Conservation (phyloP, 768 basidiomycete species). For the Kwoniella heveanensis region DNA sequence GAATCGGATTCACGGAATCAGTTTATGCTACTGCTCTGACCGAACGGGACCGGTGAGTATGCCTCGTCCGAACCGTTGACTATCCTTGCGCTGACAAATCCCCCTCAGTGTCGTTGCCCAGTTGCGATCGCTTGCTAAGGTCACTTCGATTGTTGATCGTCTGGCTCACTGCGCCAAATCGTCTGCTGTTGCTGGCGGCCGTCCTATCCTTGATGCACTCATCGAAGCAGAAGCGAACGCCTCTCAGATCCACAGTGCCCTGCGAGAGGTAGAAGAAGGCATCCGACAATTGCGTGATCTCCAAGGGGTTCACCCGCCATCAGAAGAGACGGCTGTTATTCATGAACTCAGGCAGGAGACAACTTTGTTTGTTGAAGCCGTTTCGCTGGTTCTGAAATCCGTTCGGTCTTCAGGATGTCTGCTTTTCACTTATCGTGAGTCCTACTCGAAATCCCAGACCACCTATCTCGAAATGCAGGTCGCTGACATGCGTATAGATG, state of each 20-base stretch:
- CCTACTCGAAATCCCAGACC: background rate
- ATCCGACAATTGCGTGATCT: conserved; percentile 37
- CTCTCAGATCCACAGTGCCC: conserved; percentile 20
- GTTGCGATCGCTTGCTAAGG: conserved; percentile 9
- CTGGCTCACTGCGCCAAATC: conserved; percentile 25
- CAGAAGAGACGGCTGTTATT: conserved; percentile 22
- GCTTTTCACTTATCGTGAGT: conserved; percentile 35
- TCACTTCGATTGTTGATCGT: conserved; percentile 17
- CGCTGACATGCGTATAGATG: conserved; percentile 13
- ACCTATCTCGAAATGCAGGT: background rate
- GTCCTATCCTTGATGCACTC: conserved; percentile 2
- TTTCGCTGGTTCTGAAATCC: conserved; percentile 14
- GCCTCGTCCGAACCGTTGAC: too few relatives aligned
- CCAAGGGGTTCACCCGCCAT: conserved; percentile 19
- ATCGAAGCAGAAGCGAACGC: conserved; percentile 10
- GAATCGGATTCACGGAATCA: conserved; percentile 75
- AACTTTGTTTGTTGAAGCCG: conserved; percentile 14
- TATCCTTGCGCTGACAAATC: background rate
- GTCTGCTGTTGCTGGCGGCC: conserved; percentile 19
- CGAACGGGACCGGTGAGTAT: conserved; percentile 66
- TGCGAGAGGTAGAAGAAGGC: conserved; percentile 34
- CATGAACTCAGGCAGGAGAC: conserved; percentile 28
- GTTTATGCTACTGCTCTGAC: conserved; percentile 70
- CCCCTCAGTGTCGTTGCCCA: conserved; percentile 13
- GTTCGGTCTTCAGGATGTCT: conserved; percentile 12